These are phyloP conservation scores for Schizochytrium sp. DNA, from an alignment of 108 stramenopile genomes.

Conservation along the genomic window DNA sequence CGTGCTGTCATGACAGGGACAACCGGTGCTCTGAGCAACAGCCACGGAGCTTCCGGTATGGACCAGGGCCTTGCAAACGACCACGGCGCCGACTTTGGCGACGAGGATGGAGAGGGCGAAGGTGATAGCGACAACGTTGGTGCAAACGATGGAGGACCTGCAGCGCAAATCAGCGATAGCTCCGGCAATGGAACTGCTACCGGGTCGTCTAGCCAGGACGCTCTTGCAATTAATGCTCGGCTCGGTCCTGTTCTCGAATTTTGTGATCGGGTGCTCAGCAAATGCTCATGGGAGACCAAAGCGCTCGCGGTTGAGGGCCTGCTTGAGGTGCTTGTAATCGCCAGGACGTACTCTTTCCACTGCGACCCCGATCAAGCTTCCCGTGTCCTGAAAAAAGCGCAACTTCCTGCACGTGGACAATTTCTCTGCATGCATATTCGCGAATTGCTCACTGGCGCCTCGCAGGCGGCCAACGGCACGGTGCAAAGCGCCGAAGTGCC, in stretches of 20 bases:
- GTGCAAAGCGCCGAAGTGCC: background rate
- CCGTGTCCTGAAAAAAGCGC: background rate
- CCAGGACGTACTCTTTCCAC: background rate
- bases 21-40: background rate
- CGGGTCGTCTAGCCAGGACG: background rate
- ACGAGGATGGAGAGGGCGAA: background rate
- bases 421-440: background rate
- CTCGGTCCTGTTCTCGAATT: background rate
- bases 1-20: constrained; percentile 8
- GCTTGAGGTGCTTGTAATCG: background rate
- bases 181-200: background rate
- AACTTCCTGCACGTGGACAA: background rate
- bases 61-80: background rate
- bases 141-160: background rate
- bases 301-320: background rate
- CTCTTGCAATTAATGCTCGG: background rate
- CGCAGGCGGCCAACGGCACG: background rate
- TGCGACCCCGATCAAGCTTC: background rate
- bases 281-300: background rate
- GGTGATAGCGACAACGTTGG: background rate
- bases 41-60: background rate
- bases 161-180: background rate
- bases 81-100: background rate
- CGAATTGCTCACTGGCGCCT: background rate
- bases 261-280: background rate